Evolutionary conservation across 2,329 filamentous ascomycete genomes (phyloP).

Genomic region (Colletotrichum falcatum): DNA sequence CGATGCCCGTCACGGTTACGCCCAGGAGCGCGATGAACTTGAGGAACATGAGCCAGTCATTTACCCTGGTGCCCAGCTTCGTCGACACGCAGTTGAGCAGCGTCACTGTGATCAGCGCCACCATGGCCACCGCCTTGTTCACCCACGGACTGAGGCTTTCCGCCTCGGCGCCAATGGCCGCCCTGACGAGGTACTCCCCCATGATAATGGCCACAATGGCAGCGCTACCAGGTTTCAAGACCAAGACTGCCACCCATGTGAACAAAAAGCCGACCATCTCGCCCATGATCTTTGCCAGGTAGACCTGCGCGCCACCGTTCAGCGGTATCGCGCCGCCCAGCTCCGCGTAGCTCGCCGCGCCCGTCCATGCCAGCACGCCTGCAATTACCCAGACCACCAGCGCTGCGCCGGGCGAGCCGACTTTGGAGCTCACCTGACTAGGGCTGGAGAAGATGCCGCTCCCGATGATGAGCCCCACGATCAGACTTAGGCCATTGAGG

Average conservation of each 20-base stretch:
- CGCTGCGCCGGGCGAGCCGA: slow-evolving; percentile 89
- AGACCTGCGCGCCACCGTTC: slow-evolving; percentile 94
- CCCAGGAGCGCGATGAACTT: slow-evolving; percentile 92
- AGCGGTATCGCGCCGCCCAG: slow-evolving; percentile 94
- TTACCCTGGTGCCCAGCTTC: slow-evolving; percentile 84
- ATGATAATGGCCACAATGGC: slow-evolving; percentile 98
- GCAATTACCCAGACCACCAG: slow-evolving; percentile 93
- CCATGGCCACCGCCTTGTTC: slow-evolving; percentile 86
- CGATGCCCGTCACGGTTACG: slow-evolving; percentile 87
- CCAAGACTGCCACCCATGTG: slow-evolving; percentile 94
- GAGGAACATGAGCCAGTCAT: slow-evolving; percentile 95
- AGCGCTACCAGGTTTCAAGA: slow-evolving; percentile 91
- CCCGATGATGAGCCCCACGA: slow-evolving; percentile 94
- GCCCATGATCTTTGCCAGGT: slow-evolving; percentile 95
- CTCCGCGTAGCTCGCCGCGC: slow-evolving; percentile 94
- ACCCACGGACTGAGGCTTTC: slow-evolving; percentile 87
- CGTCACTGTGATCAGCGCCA: slow-evolving; percentile 81
- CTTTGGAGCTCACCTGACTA: slow-evolving; percentile 90
- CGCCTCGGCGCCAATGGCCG: slow-evolving; percentile 87
- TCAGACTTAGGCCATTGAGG: slow-evolving; percentile 89
- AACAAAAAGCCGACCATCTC: slow-evolving; percentile 94
- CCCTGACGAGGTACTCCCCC: slow-evolving; percentile 95
- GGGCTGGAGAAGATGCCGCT: slow-evolving; percentile 97
- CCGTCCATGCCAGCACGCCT: slow-evolving; percentile 95
- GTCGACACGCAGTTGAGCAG: slow-evolving; percentile 93